Percentiles rank a stretch among this genome's conserved stretches.
phyloP scores from a whole-genome alignment of 306 rosid genomes.

The Cucurbita moschata region DNA sequence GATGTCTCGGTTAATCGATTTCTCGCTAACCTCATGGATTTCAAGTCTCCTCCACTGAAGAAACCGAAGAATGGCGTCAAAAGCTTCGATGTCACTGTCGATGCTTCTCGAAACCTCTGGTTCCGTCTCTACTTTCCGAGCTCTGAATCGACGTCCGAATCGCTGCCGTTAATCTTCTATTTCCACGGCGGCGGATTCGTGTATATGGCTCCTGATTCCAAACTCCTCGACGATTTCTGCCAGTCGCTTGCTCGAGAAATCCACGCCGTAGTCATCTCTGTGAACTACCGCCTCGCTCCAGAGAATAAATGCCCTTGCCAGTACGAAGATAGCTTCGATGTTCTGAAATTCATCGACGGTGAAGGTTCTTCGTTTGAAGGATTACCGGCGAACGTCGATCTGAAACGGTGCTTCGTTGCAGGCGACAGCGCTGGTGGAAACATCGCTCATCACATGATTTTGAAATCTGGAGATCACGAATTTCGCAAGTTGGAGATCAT shows the following conservation, averaged over 20 bases:
- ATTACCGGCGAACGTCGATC: not conserved
- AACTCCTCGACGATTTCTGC: not conserved
- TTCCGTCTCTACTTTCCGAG: not conserved
- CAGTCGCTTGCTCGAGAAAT: not conserved
- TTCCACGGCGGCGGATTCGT: not conserved
- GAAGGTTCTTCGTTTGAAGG: not conserved
- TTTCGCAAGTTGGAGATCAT: not conserved
- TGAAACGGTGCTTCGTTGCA: not conserved
- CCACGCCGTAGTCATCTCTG: not conserved
- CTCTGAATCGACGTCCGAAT: not conserved
- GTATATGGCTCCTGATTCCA: not conserved
- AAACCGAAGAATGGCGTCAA: not conserved
- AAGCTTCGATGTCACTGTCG: not conserved
- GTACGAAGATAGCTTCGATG: conserved; percentile 1
- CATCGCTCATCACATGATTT: not conserved
- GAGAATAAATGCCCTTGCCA: not conserved
- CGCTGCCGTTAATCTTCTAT: not conserved
- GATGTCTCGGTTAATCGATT: not conserved
- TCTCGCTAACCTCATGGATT: not conserved
- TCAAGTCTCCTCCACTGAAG: not conserved
- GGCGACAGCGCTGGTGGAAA: conserved; percentile 5
- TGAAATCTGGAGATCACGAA: not conserved
- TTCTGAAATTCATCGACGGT: not conserved
- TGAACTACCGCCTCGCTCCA: not conserved
- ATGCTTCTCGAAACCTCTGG: not conserved